phyloP scores from a whole-genome alignment of 2,329 filamentous ascomycete genomes.

The Aspergillus amoenus region DNA sequence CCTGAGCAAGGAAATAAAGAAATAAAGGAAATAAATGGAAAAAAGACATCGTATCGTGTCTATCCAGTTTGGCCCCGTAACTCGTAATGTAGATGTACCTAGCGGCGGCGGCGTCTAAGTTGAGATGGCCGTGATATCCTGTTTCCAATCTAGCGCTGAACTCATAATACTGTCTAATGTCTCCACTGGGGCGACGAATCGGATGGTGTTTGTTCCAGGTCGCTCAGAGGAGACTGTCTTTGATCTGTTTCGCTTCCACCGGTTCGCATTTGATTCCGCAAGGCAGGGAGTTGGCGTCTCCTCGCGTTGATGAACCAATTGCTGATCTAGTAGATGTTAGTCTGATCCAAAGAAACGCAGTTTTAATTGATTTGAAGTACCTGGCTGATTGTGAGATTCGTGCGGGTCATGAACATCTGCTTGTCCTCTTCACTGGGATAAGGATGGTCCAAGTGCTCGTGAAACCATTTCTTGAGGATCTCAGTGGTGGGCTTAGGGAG shows the following conservation, averaged over 20 bases:
- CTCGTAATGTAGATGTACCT: slow-evolving; percentile 17
- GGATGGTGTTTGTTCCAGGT: slow-evolving; percentile 29
- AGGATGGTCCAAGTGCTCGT: slow-evolving; percentile 72
- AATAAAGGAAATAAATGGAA: slow-evolving; percentile 4
- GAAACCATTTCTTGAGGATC: slow-evolving; percentile 76
- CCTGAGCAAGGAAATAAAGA: slow-evolving; percentile 13
- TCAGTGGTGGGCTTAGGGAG: slow-evolving; percentile 88
- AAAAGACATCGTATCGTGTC: slow-evolving; percentile 11
- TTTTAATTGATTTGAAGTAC: slow-evolving; percentile 26
- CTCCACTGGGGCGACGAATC: slow-evolving; percentile 30
- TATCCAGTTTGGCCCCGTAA: slow-evolving; percentile 14
- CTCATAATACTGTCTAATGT: not conserved
- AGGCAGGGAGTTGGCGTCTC: slow-evolving; percentile 47
- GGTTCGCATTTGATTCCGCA: slow-evolving; percentile 46
- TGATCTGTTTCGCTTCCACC: slow-evolving; percentile 31
- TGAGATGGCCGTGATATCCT: not conserved
- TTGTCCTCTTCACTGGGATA: slow-evolving; percentile 90
- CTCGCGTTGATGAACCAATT: slow-evolving; percentile 56
- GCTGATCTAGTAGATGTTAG: slow-evolving; percentile 41
- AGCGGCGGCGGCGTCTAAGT: slow-evolving; percentile 1
- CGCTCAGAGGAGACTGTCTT: slow-evolving; percentile 37
- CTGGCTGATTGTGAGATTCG: slow-evolving; percentile 72
- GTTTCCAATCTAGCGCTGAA: not conserved
- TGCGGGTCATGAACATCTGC: slow-evolving; percentile 73
- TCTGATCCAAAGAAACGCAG: not conserved